phyloP scores from a whole-genome alignment of 768 basidiomycete species.

The Guyanaporus albipodus region DNA sequence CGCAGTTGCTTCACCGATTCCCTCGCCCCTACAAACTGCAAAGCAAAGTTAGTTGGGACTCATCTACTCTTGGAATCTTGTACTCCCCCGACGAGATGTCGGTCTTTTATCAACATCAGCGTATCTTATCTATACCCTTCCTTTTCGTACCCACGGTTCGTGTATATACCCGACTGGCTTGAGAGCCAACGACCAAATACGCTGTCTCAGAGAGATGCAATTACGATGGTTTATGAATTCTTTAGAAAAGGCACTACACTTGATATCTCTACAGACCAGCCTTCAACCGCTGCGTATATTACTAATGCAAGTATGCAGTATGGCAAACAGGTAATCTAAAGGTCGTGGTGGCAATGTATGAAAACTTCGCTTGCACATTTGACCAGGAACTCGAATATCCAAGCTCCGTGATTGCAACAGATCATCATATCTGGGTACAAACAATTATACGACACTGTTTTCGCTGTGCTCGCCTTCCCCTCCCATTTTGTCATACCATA shows the following conservation, averaged over 20 bases:
- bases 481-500: slow-evolving; percentile 84
- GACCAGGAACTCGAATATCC: too few relatives aligned
- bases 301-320: too few relatives aligned
- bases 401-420: too few relatives aligned
- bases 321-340: too few relatives aligned
- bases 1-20: slow-evolving; percentile 7
- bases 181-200: too few relatives aligned
- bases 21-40: slow-evolving; percentile 23
- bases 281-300: too few relatives aligned
- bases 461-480: slow-evolving; percentile 63
- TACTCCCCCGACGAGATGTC: neutral
- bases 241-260: too few relatives aligned
- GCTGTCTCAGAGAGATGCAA: too few relatives aligned
- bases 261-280: too few relatives aligned
- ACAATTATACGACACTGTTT: slow-evolving; percentile 13
- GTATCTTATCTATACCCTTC: slow-evolving; percentile 27
- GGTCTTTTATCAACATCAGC: slow-evolving; percentile 7
- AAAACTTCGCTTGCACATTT: too few relatives aligned
- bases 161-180: slow-evolving; percentile 22
- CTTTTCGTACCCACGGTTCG: slow-evolving; percentile 6
- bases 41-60: slow-evolving; percentile 19
- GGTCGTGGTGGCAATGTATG: too few relatives aligned
- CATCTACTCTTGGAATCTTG: neutral
- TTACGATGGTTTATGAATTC: too few relatives aligned
- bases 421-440: neutral